These are phyloP conservation scores for Backusella australiensis DNA, from an alignment of 192 early-diverging fungal genomes.

Conservation along the genomic window DNA sequence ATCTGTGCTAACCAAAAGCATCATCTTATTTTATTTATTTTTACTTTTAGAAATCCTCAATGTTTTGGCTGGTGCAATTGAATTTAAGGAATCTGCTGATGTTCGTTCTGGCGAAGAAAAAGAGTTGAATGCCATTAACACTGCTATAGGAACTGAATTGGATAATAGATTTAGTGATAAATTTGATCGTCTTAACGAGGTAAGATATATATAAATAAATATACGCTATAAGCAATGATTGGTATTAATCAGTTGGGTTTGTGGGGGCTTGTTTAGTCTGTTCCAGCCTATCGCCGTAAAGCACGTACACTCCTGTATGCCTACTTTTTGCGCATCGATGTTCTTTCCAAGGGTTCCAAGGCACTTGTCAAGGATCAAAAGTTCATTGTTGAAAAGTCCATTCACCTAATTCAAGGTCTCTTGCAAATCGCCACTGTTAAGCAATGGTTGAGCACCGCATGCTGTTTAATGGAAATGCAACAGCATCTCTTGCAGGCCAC, in stretches of 20 bases:
- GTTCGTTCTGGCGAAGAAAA: slow-evolving; percentile 45
- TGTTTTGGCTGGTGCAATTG: slow-evolving; percentile 68
- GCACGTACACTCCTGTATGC: slow-evolving; percentile 78
- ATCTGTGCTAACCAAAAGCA: not conserved
- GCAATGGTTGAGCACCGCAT: slow-evolving; percentile 77
- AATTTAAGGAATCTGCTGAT: slow-evolving; percentile 61
- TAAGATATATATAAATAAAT: not conserved
- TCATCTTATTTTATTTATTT: too few relatives aligned
- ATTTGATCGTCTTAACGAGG: slow-evolving; percentile 40
- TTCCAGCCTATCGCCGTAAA: slow-evolving; percentile 54
- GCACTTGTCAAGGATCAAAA: slow-evolving; percentile 47
- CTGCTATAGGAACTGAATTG: slow-evolving; percentile 50
- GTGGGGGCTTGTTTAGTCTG: not conserved
- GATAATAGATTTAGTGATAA: slow-evolving; percentile 57
- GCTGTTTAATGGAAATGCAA: slow-evolving; percentile 75
- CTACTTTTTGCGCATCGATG: slow-evolving; percentile 75
- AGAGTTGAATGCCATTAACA: slow-evolving; percentile 39
- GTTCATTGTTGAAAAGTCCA: slow-evolving; percentile 69
- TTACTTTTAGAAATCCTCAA: slow-evolving; percentile 62
- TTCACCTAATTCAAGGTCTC: slow-evolving; percentile 82
- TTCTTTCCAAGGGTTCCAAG: slow-evolving; percentile 50
- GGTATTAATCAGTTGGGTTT: not conserved
- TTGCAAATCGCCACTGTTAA: slow-evolving; percentile 84
- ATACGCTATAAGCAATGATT: not conserved
- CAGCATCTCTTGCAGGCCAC: slow-evolving; percentile 91